phyloP scores from a whole-genome alignment of 2,329 filamentous ascomycete genomes.

The Periconia sp. region DNA sequence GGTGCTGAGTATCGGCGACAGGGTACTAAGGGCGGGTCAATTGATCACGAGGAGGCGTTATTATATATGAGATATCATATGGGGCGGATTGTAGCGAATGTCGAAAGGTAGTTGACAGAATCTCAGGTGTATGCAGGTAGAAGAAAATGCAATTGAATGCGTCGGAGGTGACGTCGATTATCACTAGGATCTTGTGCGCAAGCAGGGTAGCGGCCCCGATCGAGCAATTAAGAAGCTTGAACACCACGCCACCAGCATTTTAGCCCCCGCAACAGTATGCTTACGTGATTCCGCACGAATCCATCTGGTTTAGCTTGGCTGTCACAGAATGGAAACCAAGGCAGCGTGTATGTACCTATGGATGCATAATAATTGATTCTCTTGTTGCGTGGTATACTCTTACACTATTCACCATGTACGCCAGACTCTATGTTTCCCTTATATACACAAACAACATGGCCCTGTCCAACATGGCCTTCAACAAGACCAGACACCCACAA shows the following conservation, averaged over 20 bases:
- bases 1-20: conserved; percentile 5
- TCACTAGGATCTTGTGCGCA: not conserved
- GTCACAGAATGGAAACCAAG: not conserved
- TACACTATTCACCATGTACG: not conserved
- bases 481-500: conserved; percentile 79
- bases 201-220: too few species aligned
- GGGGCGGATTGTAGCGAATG: conserved; percentile 9
- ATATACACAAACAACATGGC: conserved; percentile 7
- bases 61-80: conserved; percentile 5
- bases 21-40: conserved; percentile 6
- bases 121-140: not conserved
- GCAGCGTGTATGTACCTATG: not conserved
- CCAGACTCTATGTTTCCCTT: conserved; percentile 2
- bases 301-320: too few species aligned
- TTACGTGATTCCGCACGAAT: not conserved
- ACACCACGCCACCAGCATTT: not conserved
- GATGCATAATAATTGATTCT: not conserved
- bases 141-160: not conserved
- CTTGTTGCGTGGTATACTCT: not conserved
- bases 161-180: conserved; percentile 4
- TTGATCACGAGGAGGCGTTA: conserved; percentile 7
- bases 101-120: not conserved
- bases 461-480: conserved; percentile 10
- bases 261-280: not conserved
- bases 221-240: not conserved